Evolutionary conservation across 2,329 filamentous ascomycete species (phyloP), one percentile per base, ranked within the genome.

Genomic region (Alternaria atra): DNA sequence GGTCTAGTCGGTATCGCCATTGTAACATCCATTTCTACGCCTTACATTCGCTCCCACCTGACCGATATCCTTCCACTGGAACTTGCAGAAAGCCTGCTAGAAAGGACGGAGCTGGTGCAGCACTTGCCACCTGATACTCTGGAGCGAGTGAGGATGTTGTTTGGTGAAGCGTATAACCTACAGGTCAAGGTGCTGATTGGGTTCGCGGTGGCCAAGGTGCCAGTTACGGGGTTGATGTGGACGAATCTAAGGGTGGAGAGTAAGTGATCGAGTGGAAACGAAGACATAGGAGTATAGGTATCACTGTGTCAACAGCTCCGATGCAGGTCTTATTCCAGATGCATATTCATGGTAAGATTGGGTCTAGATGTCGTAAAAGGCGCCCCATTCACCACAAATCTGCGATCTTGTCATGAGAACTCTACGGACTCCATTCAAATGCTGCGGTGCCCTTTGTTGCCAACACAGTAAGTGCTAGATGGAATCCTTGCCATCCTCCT

Each of bases 171-270:
- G 2, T 68, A 61, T 39, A 65, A 68, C 51, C 30, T 65, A 4
- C 66, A 68, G 50, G 63, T 69, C 55, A 56, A 39, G 29, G 46
- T 69, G 29, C 15, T 68, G 8, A 57, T 60, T 15, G 66, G 52
- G 2, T 63, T 70, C 29, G 58, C 60, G 13, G 64, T 44, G 6
- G 65, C 51, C 4, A 55, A 65, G 30, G 53, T 69, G 1, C 59
- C 52, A 7, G 52, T 43, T 1, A 61, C 66, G 2, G 13, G 46
- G 17, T 32, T 67, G 23, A 61, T 68, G 52, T 70, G 66, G 61
- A 56, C 48, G n/a, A 63, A 55, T 8, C 47, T 56, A 4, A 40
- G 46, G 27, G 46, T 50, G 20, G 46, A 35, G 46, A 35, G 20
- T 35, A 50, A 50, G 46, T 50, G 46, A 50, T 34, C 6, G 5